phyloP scores from a whole-genome alignment of 768 basidiomycete species.

The Termitomyces sp. region DNA sequence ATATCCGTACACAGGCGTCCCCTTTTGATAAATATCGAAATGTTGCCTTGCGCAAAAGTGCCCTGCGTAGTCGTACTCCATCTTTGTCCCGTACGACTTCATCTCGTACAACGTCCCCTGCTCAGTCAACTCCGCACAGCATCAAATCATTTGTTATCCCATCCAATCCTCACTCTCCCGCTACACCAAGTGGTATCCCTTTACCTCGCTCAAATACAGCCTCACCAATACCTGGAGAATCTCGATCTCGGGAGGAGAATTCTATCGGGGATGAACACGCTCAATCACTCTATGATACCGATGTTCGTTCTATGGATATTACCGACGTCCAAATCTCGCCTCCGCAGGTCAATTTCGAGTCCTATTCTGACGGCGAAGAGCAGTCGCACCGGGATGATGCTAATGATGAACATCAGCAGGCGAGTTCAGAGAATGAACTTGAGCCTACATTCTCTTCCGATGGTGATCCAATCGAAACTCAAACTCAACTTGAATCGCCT shows the following conservation, averaged over 20 bases:
- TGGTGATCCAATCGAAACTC: slow-evolving; percentile 38
- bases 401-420: slow-evolving; percentile 13
- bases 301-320: slow-evolving; percentile 46
- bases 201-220: slow-evolving; percentile 48
- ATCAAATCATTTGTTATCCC: slow-evolving; percentile 39
- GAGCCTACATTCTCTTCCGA: slow-evolving; percentile 78
- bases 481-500: slow-evolving; percentile 21
- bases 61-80: slow-evolving; percentile 55
- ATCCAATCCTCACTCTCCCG: slow-evolving; percentile 42
- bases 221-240: slow-evolving; percentile 40
- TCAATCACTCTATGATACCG: slow-evolving; percentile 27
- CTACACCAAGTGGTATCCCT: slow-evolving; percentile 41
- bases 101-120: slow-evolving; percentile 54
- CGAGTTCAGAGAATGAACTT: slow-evolving; percentile 21
- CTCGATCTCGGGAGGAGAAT: slow-evolving; percentile 17
- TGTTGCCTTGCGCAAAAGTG: slow-evolving; percentile 51
- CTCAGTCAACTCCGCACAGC: slow-evolving; percentile 64
- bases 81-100: slow-evolving; percentile 62
- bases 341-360: slow-evolving; percentile 20
- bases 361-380: slow-evolving; percentile 7
- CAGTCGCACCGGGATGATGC: slow-evolving; percentile 11
- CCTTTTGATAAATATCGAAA: slow-evolving; percentile 63
- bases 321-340: slow-evolving; percentile 50
- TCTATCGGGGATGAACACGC: slow-evolving; percentile 22
- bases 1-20: slow-evolving; percentile 41